Conservation (phyloP, 2,329 filamentous ascomycete genomes). For the Exophiala alcalophila region DNA sequence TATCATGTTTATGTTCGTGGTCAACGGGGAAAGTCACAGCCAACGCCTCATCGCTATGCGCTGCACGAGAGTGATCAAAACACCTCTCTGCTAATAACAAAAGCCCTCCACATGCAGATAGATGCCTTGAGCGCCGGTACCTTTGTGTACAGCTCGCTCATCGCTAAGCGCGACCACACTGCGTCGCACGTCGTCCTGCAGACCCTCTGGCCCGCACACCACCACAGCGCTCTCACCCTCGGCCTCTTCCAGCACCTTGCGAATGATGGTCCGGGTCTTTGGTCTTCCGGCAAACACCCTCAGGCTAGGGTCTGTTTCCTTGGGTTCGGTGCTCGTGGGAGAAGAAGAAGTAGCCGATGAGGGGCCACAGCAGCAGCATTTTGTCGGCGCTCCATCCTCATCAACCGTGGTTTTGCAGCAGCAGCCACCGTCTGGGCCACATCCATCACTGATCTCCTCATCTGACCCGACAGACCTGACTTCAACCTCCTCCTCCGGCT, state of each 20-base stretch:
- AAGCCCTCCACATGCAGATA: slow-evolving; percentile 60
- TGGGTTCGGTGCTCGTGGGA: slow-evolving; percentile 11
- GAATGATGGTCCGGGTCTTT: slow-evolving; percentile 50
- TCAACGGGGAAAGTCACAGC: neutral
- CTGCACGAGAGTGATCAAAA: neutral
- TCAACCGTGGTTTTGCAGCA: slow-evolving; percentile 51
- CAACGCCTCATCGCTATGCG: slow-evolving; percentile 19
- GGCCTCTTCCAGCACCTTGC: slow-evolving; percentile 56
- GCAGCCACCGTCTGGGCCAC: slow-evolving; percentile 40
- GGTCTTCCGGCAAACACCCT: slow-evolving; percentile 53
- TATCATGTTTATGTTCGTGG: slow-evolving; percentile 14
- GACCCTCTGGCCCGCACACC: slow-evolving; percentile 57
- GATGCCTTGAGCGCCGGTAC: slow-evolving; percentile 63
- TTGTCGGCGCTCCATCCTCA: slow-evolving; percentile 35
- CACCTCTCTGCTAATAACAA: slow-evolving; percentile 40
- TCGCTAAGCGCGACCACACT: slow-evolving; percentile 58
- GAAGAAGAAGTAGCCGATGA: slow-evolving; percentile 17
- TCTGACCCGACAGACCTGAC: slow-evolving; percentile 12
- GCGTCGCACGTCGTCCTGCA: slow-evolving; percentile 55
- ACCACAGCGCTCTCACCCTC: slow-evolving; percentile 62
- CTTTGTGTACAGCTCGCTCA: slow-evolving; percentile 65
- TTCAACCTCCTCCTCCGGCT: slow-evolving; percentile 5
- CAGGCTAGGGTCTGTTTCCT: slow-evolving; percentile 16
- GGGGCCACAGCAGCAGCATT: slow-evolving; percentile 13
- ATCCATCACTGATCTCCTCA: slow-evolving; percentile 23